Percentiles rank a stretch among this genome's conserved stretches.
These are phyloP conservation scores for Fabrea salina DNA, from an alignment of 169 alveolate species.

Conservation along the genomic window DNA sequence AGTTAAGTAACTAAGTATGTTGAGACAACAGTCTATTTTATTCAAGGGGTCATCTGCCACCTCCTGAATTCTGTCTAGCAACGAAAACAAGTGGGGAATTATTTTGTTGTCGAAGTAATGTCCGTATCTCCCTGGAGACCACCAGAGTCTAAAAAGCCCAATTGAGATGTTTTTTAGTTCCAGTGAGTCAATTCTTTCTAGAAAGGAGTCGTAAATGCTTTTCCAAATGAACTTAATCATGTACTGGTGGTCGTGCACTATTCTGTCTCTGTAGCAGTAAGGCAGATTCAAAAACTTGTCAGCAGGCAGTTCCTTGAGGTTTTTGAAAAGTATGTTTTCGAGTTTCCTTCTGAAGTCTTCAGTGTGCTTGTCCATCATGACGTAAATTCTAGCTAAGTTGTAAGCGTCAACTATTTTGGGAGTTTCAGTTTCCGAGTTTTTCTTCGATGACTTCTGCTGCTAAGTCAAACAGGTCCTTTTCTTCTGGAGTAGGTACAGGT, in stretches of 20 bases:
- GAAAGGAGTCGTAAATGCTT: background rate
- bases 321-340: background rate
- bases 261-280: background rate
- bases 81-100: background rate
- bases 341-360: background rate
- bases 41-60: background rate
- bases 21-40: background rate
- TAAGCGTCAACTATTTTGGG: too few species aligned
- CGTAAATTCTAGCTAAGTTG: too few species aligned
- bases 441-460: too few species aligned
- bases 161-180: background rate
- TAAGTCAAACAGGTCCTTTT: too few species aligned
- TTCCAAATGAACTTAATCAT: background rate
- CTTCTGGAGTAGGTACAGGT: too few species aligned
- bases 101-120: background rate
- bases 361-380: too few species aligned
- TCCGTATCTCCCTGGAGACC: background rate
- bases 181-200: background rate
- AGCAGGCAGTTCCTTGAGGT: background rate
- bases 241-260: background rate
- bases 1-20: background rate
- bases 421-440: too few species aligned
- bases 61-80: background rate
- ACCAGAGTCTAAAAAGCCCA: background rate
- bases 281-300: background rate